Conservation (phyloP, 306 rosid species). For the Vachellia collinsii region DNA sequence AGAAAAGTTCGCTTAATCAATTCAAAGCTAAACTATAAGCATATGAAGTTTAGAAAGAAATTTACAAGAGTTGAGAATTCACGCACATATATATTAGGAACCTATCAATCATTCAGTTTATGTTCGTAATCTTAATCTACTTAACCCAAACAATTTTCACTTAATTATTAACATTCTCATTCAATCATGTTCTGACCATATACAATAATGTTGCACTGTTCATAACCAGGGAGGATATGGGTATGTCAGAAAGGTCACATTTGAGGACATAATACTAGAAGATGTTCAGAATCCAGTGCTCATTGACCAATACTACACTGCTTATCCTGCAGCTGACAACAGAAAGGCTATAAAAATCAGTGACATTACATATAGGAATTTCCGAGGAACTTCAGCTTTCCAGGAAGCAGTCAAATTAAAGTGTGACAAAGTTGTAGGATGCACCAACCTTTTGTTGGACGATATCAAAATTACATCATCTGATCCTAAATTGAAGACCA, state of each 20-base stretch:
- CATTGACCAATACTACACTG: slow-evolving; percentile 45
- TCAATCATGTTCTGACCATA: neutral
- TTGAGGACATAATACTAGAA: slow-evolving; percentile 40
- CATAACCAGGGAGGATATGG: slow-evolving; percentile 51
- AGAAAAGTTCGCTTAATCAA: neutral
- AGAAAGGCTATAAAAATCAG: too few species aligned
- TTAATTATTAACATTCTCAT: neutral
- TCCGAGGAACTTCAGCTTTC: too few species aligned
- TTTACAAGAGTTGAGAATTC: neutral
- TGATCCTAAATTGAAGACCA: too few species aligned
- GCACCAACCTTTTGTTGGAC: too few species aligned
- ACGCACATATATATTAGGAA: neutral
- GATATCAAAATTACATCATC: too few species aligned
- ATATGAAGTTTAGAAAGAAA: neutral
- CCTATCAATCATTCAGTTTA: too few species aligned
- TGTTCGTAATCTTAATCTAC: too few species aligned
- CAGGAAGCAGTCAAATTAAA: too few species aligned
- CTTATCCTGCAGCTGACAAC: neutral
- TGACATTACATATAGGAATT: too few species aligned
- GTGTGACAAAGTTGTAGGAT: too few species aligned
- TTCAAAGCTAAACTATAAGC: neutral
- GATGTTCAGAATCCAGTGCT: slow-evolving; percentile 40
- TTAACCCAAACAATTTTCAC: too few species aligned
- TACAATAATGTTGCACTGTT: neutral
- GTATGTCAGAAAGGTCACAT: slow-evolving; percentile 50